These are phyloP conservation scores for Starmerella vaccinii DNA, from an alignment of 805 yeast species.

Conservation along the genomic window DNA sequence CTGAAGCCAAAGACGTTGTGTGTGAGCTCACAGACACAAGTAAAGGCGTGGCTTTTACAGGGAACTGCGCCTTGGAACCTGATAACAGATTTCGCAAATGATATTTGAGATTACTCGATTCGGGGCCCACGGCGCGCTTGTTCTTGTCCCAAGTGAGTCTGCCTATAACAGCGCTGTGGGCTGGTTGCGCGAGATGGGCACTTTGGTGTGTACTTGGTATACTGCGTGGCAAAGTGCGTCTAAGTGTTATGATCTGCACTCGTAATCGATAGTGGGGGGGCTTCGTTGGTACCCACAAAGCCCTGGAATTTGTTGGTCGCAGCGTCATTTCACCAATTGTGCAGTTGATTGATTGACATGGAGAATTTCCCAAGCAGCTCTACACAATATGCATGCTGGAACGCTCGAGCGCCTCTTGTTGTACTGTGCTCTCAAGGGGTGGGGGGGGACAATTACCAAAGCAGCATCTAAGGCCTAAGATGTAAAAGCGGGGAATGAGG, in stretches of 20 bases:
- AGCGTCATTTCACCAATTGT: conserved; percentile 47
- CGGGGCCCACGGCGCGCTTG: conserved; percentile 61
- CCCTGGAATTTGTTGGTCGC: conserved; percentile 38
- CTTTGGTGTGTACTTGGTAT: conserved; percentile 52
- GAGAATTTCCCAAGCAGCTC: conserved; percentile 35
- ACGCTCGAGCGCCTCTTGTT: conserved; percentile 54
- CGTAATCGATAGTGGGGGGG: conserved; percentile 40
- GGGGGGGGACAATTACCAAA: neutral
- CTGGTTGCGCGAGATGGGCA: conserved; percentile 42
- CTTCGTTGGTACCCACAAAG: conserved; percentile 52
- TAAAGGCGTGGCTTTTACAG: conserved; percentile 40
- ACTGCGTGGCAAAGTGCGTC: conserved; percentile 50
- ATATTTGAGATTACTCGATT: conserved; percentile 42
- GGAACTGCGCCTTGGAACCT: conserved; percentile 49
- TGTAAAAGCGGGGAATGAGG: no score
- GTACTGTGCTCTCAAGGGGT: conserved; percentile 32
- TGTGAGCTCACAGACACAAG: conserved; percentile 32
- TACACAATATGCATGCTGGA: conserved; percentile 47
- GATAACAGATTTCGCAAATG: conserved; percentile 39
- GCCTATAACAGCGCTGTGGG: conserved; percentile 19
- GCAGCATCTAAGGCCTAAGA: no score
- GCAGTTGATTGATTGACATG: conserved; percentile 43
- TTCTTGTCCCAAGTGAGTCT: conserved; percentile 48
- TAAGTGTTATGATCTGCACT: conserved; percentile 44
- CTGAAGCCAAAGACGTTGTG: conserved; percentile 45